phyloP scores from a whole-genome alignment of 768 basidiomycete genomes.

The Glaciozyma antarctica region DNA sequence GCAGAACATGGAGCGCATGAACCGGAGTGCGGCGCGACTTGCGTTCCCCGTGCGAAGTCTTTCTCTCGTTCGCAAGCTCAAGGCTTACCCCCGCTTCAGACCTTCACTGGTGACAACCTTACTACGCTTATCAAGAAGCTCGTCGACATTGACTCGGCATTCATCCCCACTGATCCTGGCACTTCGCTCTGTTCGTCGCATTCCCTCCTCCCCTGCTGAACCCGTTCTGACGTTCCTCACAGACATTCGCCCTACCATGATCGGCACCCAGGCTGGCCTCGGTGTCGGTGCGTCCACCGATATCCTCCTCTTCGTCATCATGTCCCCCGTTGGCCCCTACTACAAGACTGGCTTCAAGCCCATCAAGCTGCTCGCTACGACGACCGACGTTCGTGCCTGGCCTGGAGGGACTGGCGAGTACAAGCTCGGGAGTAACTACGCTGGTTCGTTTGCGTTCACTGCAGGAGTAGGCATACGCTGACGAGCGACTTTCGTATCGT shows the following conservation, averaged over 20 bases:
- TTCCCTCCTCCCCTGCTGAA: no score
- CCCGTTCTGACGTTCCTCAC: no score
- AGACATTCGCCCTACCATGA: constrained; percentile 63
- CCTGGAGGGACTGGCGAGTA: constrained; percentile 64
- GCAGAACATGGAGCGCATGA: constrained; percentile 89
- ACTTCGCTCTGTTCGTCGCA: constrained; percentile 58
- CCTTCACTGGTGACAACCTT: constrained; percentile 59
- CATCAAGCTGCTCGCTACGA: constrained; percentile 54
- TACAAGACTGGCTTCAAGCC: constrained; percentile 46
- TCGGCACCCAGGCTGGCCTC: constrained; percentile 44
- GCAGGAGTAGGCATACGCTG: no score
- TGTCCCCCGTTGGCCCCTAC: constrained; percentile 54
- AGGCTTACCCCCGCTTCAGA: neutral
- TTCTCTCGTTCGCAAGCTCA: neutral
- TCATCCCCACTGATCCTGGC: constrained; percentile 79
- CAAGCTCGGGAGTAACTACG: constrained; percentile 43
- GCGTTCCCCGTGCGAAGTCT: constrained; percentile 37
- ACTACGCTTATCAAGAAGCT: constrained; percentile 76
- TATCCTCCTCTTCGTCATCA: constrained; percentile 75
- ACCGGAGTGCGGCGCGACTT: constrained; percentile 58
- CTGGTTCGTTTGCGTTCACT: neutral
- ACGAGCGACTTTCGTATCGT: no score
- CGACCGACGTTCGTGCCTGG: constrained; percentile 68
- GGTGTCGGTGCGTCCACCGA: constrained; percentile 64
- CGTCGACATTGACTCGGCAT: constrained; percentile 70